These are phyloP conservation scores for Linderniella brevidens DNA, from an alignment of 257 asterid species.

Conservation along the genomic window DNA sequence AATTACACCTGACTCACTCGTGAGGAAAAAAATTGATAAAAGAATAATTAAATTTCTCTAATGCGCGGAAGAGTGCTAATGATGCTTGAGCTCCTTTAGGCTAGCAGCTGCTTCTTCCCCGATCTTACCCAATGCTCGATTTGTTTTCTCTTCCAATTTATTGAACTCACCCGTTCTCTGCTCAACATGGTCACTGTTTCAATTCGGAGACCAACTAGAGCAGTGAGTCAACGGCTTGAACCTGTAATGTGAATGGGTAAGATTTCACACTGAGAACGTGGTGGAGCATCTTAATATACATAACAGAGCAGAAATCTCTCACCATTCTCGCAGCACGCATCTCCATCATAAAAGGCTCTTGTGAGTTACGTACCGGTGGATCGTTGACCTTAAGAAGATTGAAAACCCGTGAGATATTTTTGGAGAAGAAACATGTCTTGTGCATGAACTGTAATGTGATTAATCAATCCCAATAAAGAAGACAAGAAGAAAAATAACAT, in stretches of 20 bases:
- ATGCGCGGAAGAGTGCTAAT: slow-evolving; percentile 49
- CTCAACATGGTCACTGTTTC: slow-evolving; percentile 87
- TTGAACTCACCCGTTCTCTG: slow-evolving; percentile 59
- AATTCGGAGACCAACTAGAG: slow-evolving; percentile 87
- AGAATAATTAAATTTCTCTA: no score
- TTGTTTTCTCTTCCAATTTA: slow-evolving; percentile 46
- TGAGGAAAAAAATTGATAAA: no score
- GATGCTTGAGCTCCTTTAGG: slow-evolving; percentile 69
- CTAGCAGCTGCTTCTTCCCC: slow-evolving; percentile 79
- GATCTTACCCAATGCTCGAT: slow-evolving; percentile 30
- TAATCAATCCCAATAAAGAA: no score
- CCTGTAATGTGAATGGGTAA: slow-evolving; percentile 28
- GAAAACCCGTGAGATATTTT: no score
- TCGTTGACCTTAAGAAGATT: slow-evolving; percentile 19
- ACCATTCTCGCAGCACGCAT: slow-evolving; percentile 91
- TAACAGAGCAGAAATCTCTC: slow-evolving; percentile 2
- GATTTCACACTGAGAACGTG: no score
- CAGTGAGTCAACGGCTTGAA: slow-evolving; percentile 73
- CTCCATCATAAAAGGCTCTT: slow-evolving; percentile 92
- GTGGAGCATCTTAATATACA: background rate
- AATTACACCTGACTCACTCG: no score
- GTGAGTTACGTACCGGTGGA: slow-evolving; percentile 60
- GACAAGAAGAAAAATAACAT: no score
- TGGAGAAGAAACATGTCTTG: no score
- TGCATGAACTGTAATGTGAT: no score